Evolutionary conservation across 257 asterid species (phyloP).

Genomic region (Nicotiana otophora): DNA sequence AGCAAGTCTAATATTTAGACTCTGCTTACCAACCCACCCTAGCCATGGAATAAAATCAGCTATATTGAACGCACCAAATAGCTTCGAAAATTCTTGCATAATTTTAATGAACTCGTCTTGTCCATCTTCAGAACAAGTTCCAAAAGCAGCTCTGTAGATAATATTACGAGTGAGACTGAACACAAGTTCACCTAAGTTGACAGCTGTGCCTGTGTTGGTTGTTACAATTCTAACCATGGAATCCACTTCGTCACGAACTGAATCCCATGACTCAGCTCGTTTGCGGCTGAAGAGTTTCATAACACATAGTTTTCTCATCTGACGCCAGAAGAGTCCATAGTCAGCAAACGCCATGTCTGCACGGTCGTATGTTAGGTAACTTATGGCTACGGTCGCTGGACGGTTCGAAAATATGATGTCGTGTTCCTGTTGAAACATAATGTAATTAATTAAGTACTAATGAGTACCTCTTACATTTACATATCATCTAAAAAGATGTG

Average conservation of each 20-base stretch:
- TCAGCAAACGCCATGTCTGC: slow-evolving; percentile 96
- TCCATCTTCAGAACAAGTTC: slow-evolving; percentile 58
- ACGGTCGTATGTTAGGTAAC: slow-evolving; percentile 68
- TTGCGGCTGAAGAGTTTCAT: slow-evolving; percentile 83
- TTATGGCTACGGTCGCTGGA: slow-evolving; percentile 68
- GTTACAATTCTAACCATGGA: slow-evolving; percentile 39
- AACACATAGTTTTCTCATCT: slow-evolving; percentile 85
- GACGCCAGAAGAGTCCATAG: slow-evolving; percentile 96
- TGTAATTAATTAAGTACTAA: neutral
- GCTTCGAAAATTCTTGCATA: slow-evolving; percentile 67
- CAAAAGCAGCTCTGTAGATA: slow-evolving; percentile 81
- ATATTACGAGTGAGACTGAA: slow-evolving; percentile 67
- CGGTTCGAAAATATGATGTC: slow-evolving; percentile 88
- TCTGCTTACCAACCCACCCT: slow-evolving; percentile 64
- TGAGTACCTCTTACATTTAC: no score
- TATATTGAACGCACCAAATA: slow-evolving; percentile 73
- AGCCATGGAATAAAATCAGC: slow-evolving; percentile 75
- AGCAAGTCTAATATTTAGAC: slow-evolving; percentile 36
- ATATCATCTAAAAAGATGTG: neutral
- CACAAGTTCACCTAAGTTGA: slow-evolving; percentile 73
- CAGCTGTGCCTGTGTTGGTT: slow-evolving; percentile 25
- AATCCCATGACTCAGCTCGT: slow-evolving; percentile 92
- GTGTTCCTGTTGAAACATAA: slow-evolving; percentile 45
- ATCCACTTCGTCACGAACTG: slow-evolving; percentile 81
- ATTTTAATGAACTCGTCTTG: slow-evolving; percentile 65